These are phyloP conservation scores for Apiotrichum gracile DNA, from an alignment of 1,284 basidiomycete genomes.

Conservation along the genomic window DNA sequence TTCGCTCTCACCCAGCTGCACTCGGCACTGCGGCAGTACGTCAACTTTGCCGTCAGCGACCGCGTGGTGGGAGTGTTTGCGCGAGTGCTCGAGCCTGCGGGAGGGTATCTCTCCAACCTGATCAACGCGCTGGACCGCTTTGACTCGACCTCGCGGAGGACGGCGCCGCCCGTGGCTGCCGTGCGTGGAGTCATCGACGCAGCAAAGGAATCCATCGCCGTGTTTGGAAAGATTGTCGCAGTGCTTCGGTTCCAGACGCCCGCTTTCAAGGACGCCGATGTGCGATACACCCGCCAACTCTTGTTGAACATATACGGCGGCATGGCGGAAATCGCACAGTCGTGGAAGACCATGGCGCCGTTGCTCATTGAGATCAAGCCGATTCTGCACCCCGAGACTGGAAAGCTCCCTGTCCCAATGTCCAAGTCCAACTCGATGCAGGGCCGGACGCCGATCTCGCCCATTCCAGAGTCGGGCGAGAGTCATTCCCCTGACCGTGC, in stretches of 20 bases:
- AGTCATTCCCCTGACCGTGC: constrained; percentile 3
- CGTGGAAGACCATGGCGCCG: constrained; percentile 75
- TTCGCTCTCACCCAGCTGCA: constrained; percentile 92
- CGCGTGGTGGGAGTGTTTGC: constrained; percentile 72
- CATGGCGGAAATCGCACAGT: constrained; percentile 76
- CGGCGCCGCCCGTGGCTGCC: constrained; percentile 56
- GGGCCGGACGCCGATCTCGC: constrained; percentile 46
- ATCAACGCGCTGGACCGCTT: constrained; percentile 89
- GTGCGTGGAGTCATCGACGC: constrained; percentile 76
- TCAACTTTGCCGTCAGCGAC: constrained; percentile 77
- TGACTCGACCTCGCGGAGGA: constrained; percentile 71
- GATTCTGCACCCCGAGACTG: constrained; percentile 48
- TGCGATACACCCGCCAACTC: constrained; percentile 81
- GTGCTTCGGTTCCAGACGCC: constrained; percentile 75
- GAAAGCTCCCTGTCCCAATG: constrained; percentile 16
- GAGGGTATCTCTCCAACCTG: constrained; percentile 71
- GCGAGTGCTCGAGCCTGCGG: constrained; percentile 80
- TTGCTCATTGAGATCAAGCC: constrained; percentile 66
- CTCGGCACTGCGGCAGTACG: constrained; percentile 82
- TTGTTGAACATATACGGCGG: constrained; percentile 85
- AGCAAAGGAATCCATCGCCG: constrained; percentile 76
- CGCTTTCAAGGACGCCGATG: constrained; percentile 61
- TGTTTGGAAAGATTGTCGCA: constrained; percentile 79
- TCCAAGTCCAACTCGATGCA: constrained; percentile 13
- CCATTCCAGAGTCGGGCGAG: constrained; percentile 44